Base-by-base conservation (phyloP, 495 filamentous ascomycete species). In the Aspergillus ellipticus region DNA sequence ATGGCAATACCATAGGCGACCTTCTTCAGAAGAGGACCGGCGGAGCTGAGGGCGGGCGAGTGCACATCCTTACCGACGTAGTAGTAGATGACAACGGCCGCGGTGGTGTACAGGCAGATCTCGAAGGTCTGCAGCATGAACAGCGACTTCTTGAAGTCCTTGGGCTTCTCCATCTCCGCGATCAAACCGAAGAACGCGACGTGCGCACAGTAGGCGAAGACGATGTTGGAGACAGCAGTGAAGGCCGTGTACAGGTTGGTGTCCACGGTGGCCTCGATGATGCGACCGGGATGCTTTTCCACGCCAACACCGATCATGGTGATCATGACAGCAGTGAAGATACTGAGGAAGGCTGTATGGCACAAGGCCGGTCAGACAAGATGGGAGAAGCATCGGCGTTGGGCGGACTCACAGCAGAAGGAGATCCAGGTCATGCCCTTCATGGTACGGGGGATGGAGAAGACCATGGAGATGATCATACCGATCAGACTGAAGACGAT, bases 181-280 rank as follows among this genome's bases (percentile, higher is more conserved):
- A 89, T 87, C 71, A 92, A 86, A 47, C 77, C 80, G 71, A 92
- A 89, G 69, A 88, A 86, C 60, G 87, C 81, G 63, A 88, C 74
- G 73, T 89, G 80, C 55, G 87, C 75, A 70, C 67, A 63, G 64
- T 72, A 75, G 8, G 76, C 71, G 43, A 75, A 75, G 35, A 75
- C 65, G 45, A 75, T 73, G 51, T 75, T 74, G 26, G 65, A 66
- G 13, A 72, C 63, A 0, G 68, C 62, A 31, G 65, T 54, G 57
- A 68, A 72, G 13, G 63, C 70, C 2, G 68, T 64, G 28, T 58
- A 58, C 55, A 69, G 65, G 39, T 48, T 58, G 33, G 64, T 58
- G 0, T 61, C 49, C 2, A 54, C 60, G 3, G 61, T 67, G 22
- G 53, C 57, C 4, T 66, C 47, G 28, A 60, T 58, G 3, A 42